These are phyloP conservation scores for Arthrinium phaeospermum DNA, from an alignment of 2,329 filamentous ascomycete genomes.

Conservation along the genomic window DNA sequence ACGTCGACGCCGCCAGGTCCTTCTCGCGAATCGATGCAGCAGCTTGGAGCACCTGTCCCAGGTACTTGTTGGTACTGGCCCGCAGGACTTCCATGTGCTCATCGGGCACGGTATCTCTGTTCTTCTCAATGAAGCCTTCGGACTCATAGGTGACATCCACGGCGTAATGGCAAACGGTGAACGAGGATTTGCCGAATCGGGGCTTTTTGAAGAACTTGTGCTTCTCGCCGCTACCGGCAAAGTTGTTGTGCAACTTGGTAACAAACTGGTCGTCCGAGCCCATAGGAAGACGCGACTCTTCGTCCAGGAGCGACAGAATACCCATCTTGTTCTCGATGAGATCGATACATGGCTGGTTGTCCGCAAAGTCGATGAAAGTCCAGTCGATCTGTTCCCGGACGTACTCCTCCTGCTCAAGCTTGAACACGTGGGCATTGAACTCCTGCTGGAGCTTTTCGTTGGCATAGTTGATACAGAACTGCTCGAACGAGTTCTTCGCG, in stretches of 20 bases:
- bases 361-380: constrained; percentile 99
- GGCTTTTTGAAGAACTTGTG: constrained; percentile 99
- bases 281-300: constrained; percentile 96
- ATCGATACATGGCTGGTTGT: constrained; percentile 99
- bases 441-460: constrained; percentile 99
- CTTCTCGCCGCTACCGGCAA: constrained; percentile 73
- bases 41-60: constrained; percentile 82
- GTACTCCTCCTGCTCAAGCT: constrained; percentile 98
- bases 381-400: constrained; percentile 95
- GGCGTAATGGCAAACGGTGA: constrained; percentile 98
- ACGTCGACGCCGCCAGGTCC: constrained; percentile 69
- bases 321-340: constrained; percentile 97
- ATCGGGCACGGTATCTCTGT: constrained; percentile 96
- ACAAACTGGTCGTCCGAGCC: constrained; percentile 97
- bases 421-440: constrained; percentile 99
- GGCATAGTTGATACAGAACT: constrained; percentile 99
- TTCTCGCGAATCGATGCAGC: constrained; percentile 90
- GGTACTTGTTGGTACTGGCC: constrained; percentile 82
- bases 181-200: constrained; percentile 93
- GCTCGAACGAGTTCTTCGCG: constrained; percentile 98
- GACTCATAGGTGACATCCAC: constrained; percentile 98
- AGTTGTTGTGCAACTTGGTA: constrained; percentile 94
- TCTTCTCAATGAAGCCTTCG: constrained; percentile 99
- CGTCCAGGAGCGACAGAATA: constrained; percentile 88
- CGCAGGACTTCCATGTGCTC: constrained; percentile 95